Base-by-base conservation (phyloP, 805 yeast species). In the Suhomyces tanzawaensis region DNA sequence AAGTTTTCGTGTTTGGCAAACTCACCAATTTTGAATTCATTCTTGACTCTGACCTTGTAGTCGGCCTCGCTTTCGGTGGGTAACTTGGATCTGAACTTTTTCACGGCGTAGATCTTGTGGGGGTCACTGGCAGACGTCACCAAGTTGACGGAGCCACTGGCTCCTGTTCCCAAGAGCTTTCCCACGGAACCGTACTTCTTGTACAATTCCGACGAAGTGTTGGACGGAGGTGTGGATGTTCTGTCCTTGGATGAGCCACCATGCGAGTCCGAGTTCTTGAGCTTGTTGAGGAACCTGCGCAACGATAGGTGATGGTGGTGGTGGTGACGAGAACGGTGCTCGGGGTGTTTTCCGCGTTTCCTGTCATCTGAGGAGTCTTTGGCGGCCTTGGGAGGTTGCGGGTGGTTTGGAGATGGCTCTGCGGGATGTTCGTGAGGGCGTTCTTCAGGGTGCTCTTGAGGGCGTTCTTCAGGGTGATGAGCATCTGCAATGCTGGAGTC, bases 71-170 rank as follows among this genome's bases (percentile, higher is more conserved):
- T 52, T 56, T 87, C 95, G 37, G 74, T 73, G 4, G 73, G 65
- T 40, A 76, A 66, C 49, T 81, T 79, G 7, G 83, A 65, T 43
- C 95, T 72, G 59, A 91, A 89, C 60, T 86, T 85, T 64, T 90
- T 90, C 37, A 91, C 85, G 0, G 98, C 98, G 62, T 77, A 88
- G 4, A 86, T 58, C 43, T 76, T 72, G 21, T 37, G 33, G 7
- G 60, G 49, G 17, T 77, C 74, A 46, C 81, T 81, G 21, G 76
- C 71, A 36, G 84, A 74, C 41, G 78, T 77, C 42, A 89, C 83
- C 37, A 87, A 72, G 29, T 84, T 76, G n/a, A 90, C 98, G 0
- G 93, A 82, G 2, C 98, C 97, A 17, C 95, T 90, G 1, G 97
- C 97, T 11, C 98, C 98, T 41, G 90, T 80, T 16, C 98, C 98